Evolutionary conservation across 768 basidiomycete species (phyloP).

Genomic region (Leccinum uliginosum): DNA sequence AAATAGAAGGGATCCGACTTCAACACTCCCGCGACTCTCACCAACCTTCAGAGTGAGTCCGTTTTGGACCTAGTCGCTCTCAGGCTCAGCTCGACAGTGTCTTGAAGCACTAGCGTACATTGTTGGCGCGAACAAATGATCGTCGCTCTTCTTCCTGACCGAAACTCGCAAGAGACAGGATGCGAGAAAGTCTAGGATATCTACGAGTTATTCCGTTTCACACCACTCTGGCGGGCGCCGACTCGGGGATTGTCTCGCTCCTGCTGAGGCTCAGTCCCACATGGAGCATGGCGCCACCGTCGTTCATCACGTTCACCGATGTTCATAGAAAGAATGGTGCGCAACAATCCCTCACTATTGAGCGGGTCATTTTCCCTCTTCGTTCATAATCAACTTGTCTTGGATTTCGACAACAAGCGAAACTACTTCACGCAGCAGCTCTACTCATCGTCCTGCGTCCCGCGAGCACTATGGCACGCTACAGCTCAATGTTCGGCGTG

Average conservation of each 20-base stretch:
- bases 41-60: slow-evolving; percentile 63
- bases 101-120: slow-evolving; percentile 88
- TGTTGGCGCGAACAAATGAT: slow-evolving; percentile 77
- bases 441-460: slow-evolving; percentile 71
- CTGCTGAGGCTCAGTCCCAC: slow-evolving; percentile 75
- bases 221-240: slow-evolving; percentile 84
- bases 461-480: slow-evolving; percentile 81
- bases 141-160: slow-evolving; percentile 89
- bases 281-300: slow-evolving; percentile 89
- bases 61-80: slow-evolving; percentile 89
- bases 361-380: slow-evolving; percentile 96
- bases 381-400: slow-evolving; percentile 90
- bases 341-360: slow-evolving; percentile 97
- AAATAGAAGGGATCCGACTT: slow-evolving; percentile 70
- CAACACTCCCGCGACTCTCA: slow-evolving; percentile 43
- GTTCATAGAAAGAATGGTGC: slow-evolving; percentile 93
- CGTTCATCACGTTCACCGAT: slow-evolving; percentile 88
- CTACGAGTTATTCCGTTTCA: slow-evolving; percentile 89
- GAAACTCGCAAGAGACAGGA: slow-evolving; percentile 51
- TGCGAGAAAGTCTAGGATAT: slow-evolving; percentile 81
- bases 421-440: slow-evolving; percentile 93
- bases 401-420: slow-evolving; percentile 99
- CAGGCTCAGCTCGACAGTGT: slow-evolving; percentile 92
- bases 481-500: slow-evolving; percentile 84
- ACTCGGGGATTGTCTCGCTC: slow-evolving; percentile 82